Conservation (phyloP, 2,329 filamentous ascomycete species). For the Didymella exigua region DNA sequence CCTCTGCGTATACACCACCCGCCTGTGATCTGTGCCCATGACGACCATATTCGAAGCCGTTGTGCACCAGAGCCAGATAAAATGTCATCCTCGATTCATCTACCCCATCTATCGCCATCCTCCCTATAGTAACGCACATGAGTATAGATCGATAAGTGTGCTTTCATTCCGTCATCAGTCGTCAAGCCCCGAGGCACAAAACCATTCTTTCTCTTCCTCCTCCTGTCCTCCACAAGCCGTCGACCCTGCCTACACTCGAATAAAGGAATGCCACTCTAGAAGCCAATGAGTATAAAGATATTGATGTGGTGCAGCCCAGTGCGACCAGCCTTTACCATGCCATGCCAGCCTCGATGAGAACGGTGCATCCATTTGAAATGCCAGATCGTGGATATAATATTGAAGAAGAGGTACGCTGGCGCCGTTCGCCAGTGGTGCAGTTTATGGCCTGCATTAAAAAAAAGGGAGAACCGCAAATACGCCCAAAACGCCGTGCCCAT, state of each 20-base stretch:
- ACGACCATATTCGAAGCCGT: no score
- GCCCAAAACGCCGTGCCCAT: conserved; percentile 14
- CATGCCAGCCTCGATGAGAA: conserved; percentile 8
- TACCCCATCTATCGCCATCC: conserved; percentile 14
- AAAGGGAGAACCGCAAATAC: background rate
- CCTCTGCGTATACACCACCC: no score
- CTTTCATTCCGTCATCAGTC: conserved; percentile 19
- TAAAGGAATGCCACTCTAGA: conserved; percentile 9
- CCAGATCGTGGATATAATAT: conserved; percentile 17
- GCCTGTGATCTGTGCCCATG: no score
- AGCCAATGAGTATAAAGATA: conserved; percentile 9
- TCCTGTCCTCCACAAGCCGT: background rate
- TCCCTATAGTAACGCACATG: conserved; percentile 16
- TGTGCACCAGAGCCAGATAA: background rate
- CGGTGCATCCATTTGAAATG: conserved; percentile 7
- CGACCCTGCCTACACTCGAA: conserved; percentile 4
- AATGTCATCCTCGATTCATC: conserved; percentile 10
- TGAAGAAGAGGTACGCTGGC: conserved; percentile 10
- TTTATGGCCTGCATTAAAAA: conserved; percentile 3
- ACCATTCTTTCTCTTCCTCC: background rate
- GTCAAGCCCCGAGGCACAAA: conserved; percentile 9
- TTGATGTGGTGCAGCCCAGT: conserved; percentile 7
- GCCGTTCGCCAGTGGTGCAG: conserved; percentile 13
- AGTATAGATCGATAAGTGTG: conserved; percentile 18
- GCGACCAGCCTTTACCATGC: conserved; percentile 5